Evolutionary conservation across 148 eudicot genomes (phyloP), one percentile per base, ranked within the genome.

Genomic region (Rhododendron mucronatum): DNA sequence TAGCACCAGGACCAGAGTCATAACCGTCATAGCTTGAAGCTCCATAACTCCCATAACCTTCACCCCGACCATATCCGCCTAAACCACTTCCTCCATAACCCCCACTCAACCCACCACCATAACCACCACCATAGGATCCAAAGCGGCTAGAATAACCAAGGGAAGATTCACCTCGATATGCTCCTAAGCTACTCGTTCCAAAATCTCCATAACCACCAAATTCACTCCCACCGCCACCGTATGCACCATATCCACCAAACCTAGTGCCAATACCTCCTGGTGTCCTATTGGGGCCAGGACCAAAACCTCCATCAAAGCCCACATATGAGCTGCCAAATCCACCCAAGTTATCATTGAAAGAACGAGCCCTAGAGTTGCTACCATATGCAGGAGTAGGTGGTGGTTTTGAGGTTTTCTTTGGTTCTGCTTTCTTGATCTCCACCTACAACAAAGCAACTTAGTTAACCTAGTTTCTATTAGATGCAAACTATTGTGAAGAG

Each of bases 341-440:
- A 88, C 90, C 91, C 89, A 86, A 90, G 63, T 86, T 92, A 88
- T 91, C 94, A 83, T 86, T 90, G 83, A 83, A 91, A 82, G 92
- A 85, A 81, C 93, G 92, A 30, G 89, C 91, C 92, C 94, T 94
- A 93, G 91, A 87, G 80, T 95, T 88, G 92, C 96, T 93, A 93
- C 93, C 92, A 87, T 93, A 89, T 84, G 95, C 88, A 78, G 93
- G 87, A 85, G 87, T 91, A 82, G 92, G 87, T 59, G 92, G 89
- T 79, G 94, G 95, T 92, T 93, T 95, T 90, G 95, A 91, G 92
- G 93, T 82, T 95, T 95, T 95, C 95, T 95, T 93, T 91, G 96
- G 98, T 92, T 95, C 96, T 57, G 95, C 96, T 86, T 92, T 93
- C 96, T 95, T 95, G 94, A 94, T 87, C 90, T 95, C 98, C 91